Conservation (phyloP, 257 asterid genomes). For the Rehmannia glutinosa region DNA sequence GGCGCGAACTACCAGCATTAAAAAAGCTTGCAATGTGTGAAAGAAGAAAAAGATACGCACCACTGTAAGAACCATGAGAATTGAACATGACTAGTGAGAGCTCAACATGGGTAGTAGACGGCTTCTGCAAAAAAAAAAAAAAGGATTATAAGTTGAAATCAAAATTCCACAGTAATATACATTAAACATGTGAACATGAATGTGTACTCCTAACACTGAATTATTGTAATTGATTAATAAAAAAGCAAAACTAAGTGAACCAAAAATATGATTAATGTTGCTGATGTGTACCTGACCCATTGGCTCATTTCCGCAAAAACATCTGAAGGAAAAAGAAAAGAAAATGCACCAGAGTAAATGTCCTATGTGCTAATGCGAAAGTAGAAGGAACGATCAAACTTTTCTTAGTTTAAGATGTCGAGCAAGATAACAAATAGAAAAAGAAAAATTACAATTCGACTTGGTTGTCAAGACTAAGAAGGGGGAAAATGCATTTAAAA, state of each 20-base stretch:
- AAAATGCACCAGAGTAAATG: too few species aligned
- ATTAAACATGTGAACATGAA: too few species aligned
- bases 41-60: slow-evolving; percentile 35
- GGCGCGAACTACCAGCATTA: neutral
- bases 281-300: slow-evolving; percentile 53
- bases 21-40: too few species aligned
- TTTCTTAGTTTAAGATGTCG: too few species aligned
- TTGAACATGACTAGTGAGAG: slow-evolving; percentile 65
- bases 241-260: neutral
- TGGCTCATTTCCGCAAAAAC: slow-evolving; percentile 55
- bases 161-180: too few species aligned
- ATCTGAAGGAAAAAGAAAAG: too few species aligned
- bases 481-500: too few species aligned
- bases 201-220: neutral
- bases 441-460: too few species aligned
- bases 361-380: too few species aligned
- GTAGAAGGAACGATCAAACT: too few species aligned
- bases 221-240: neutral
- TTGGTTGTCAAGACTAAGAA: too few species aligned
- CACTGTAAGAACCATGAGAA: slow-evolving; percentile 58
- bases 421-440: too few species aligned
- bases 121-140: slow-evolving; percentile 48
- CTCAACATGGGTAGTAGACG: slow-evolving; percentile 41
- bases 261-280: neutral
- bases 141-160: neutral